Base-by-base conservation (phyloP, 2,329 filamentous ascomycete species). In the Arthrinium puccinioides region DNA sequence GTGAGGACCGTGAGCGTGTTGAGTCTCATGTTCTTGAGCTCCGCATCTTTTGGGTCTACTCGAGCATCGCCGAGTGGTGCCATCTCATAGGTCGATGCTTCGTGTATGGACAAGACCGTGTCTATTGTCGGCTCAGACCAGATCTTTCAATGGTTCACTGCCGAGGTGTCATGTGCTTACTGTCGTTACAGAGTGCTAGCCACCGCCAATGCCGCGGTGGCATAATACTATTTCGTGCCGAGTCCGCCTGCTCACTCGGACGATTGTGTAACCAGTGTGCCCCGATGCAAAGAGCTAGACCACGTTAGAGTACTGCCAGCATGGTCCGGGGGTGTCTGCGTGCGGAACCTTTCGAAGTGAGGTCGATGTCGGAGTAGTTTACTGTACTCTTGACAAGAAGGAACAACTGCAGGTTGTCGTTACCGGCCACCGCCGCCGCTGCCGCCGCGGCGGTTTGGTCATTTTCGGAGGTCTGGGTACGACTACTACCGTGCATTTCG, bases 281-380 rank as follows among this genome's bases (percentile, higher is more conserved):
- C 19, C 84, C 84, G 28, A 87, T 64, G 48, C 81, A 86, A 2
- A 85, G 66, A 48, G 79, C 79, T 83, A n/a, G n/a, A n/a, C 36
- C 21, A 4, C 4, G 4, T 11, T 4, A 24, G n/a, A n/a, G n/a
- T n/a, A n/a, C n/a, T 19, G 40, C 54, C 21, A 23, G 32, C 19
- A 14, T 21, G 11, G n/a, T n/a, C n/a, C n/a, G n/a, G 14, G 16
- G 9, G 6, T 21, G 25, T 9, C 27, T 9, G 9, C n/a, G 20
- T 23, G 4, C 54, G 66, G 49, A 61, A 78, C 82, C 85, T 54
- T 67, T 70, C 13, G 69, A 61, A 0, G 82, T 83, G 55, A 81
- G 74, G 49, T 88, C 84, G 11, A 85, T 73, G 1, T 82, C 82
- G 11, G 79, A 81, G 56, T 84, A 88, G 54, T 87, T 83, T 67